phyloP scores from a whole-genome alignment of 768 basidiomycete genomes.

The Trametes meyenii region DNA sequence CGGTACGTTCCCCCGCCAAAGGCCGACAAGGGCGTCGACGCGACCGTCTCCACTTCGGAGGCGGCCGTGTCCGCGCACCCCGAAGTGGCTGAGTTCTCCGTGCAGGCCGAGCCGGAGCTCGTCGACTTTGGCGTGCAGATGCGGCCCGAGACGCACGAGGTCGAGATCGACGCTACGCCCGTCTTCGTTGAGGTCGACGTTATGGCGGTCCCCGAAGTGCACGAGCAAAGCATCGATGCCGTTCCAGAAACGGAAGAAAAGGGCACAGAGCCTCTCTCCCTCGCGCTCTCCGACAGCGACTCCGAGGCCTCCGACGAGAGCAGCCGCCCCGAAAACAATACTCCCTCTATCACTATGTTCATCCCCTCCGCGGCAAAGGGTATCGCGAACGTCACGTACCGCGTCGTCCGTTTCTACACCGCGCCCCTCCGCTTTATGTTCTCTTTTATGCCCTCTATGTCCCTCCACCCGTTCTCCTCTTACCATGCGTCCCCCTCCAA shows the following conservation, averaged over 20 bases:
- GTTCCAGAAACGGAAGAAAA: conserved; percentile 29
- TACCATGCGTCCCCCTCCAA: conserved; percentile 16
- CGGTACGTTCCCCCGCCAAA: conserved; percentile 33
- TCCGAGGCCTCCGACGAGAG: conserved; percentile 16
- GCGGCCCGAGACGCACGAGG: conserved; percentile 41
- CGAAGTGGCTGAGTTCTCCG: conserved; percentile 36
- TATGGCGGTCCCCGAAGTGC: conserved; percentile 43
- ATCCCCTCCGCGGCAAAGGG: conserved; percentile 33
- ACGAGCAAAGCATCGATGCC: conserved; percentile 38
- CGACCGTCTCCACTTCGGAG: conserved; percentile 47
- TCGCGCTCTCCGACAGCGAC: conserved; percentile 11
- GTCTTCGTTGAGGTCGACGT: conserved; percentile 47
- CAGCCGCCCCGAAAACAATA: conserved; percentile 7
- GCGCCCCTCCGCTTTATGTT: conserved; percentile 39
- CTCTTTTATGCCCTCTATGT: conserved; percentile 30
- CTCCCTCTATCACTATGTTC: conserved; percentile 25
- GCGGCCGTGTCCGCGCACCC: conserved; percentile 46
- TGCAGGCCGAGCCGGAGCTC: conserved; percentile 43
- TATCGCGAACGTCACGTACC: conserved; percentile 35
- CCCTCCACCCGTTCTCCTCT: conserved; percentile 15
- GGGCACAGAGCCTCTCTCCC: conserved; percentile 22
- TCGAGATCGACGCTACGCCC: conserved; percentile 58
- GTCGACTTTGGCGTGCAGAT: conserved; percentile 45
- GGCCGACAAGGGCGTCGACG: conserved; percentile 53
- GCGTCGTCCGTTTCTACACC: conserved; percentile 36